These are phyloP conservation scores for Trypanosoma caninum DNA, from an alignment of 208 protist species.

Conservation along the genomic window DNA sequence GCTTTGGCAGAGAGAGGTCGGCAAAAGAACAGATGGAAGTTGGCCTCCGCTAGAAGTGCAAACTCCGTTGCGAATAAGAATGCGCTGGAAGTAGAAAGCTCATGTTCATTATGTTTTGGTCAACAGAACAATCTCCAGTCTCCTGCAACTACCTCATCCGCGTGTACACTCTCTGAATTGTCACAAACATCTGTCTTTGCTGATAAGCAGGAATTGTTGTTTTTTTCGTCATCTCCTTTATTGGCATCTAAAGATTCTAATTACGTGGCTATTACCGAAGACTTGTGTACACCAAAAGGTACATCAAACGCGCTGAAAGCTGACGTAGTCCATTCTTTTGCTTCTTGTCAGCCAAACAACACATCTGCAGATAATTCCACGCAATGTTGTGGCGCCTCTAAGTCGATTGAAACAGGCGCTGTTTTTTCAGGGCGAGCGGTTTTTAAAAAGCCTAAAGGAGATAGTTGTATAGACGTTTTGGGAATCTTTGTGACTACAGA, in stretches of 20 bases:
- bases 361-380: neutral
- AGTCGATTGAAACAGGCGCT: neutral
- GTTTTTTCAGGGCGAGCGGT: neutral
- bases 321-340: neutral
- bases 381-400: neutral
- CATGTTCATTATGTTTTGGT: neutral
- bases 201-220: too few relatives aligned
- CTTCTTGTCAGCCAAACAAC: neutral
- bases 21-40: constrained; percentile 9
- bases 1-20: constrained; percentile 18
- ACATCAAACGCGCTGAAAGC: neutral
- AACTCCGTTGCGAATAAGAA: neutral
- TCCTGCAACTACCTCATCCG: neutral
- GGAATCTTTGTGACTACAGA: constrained; percentile 20
- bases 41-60: neutral
- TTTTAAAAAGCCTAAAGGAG: neutral
- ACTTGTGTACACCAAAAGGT: constrained; percentile 15
- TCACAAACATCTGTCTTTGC: neutral
- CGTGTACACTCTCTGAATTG: neutral
- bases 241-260: neutral
- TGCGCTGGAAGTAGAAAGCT: neutral
- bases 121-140: neutral
- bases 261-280: neutral
- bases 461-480: neutral
- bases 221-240: neutral